Percentiles rank a stretch among this genome's conserved stretches.
Conservation (phyloP, 1,284 basidiomycete species). For the Cryptococcus maquisensis region DNA sequence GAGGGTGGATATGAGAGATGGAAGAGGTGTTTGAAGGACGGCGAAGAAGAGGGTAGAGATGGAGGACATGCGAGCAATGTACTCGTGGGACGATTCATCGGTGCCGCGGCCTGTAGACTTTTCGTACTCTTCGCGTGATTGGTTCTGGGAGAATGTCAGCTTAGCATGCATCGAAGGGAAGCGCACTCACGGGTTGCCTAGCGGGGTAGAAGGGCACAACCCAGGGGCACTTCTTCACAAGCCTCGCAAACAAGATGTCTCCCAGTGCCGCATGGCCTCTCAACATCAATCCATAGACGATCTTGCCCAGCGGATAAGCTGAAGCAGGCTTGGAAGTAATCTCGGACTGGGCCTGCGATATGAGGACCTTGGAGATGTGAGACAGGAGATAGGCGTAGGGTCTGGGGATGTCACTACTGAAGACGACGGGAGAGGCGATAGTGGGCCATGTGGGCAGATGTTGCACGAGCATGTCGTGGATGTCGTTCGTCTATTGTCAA, state of each 20-base stretch:
- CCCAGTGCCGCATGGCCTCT: slow-evolving; percentile 59
- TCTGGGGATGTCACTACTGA: slow-evolving; percentile 15
- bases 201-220: slow-evolving; percentile 50
- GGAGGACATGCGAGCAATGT: slow-evolving; percentile 70
- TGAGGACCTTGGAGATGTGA: slow-evolving; percentile 79
- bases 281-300: slow-evolving; percentile 65
- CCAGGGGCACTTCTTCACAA: slow-evolving; percentile 72
- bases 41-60: slow-evolving; percentile 85
- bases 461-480: slow-evolving; percentile 56
- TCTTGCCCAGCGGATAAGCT: slow-evolving; percentile 74
- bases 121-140: slow-evolving; percentile 56
- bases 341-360: slow-evolving; percentile 91
- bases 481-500: slow-evolving; percentile 57
- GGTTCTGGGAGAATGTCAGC: slow-evolving; percentile 30
- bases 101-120: slow-evolving; percentile 62
- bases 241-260: slow-evolving; percentile 74
- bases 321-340: slow-evolving; percentile 82
- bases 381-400: slow-evolving; percentile 73
- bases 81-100: slow-evolving; percentile 61
- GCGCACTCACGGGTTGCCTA: slow-evolving; percentile 35
- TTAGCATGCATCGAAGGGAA: background rate
- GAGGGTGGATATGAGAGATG: slow-evolving; percentile 35
- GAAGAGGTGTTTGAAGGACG: slow-evolving; percentile 57
- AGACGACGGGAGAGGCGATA: slow-evolving; percentile 49
- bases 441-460: slow-evolving; percentile 43